Base-by-base conservation (phyloP, 1,284 basidiomycete genomes). In the Neotropicomus parvogracilis region DNA sequence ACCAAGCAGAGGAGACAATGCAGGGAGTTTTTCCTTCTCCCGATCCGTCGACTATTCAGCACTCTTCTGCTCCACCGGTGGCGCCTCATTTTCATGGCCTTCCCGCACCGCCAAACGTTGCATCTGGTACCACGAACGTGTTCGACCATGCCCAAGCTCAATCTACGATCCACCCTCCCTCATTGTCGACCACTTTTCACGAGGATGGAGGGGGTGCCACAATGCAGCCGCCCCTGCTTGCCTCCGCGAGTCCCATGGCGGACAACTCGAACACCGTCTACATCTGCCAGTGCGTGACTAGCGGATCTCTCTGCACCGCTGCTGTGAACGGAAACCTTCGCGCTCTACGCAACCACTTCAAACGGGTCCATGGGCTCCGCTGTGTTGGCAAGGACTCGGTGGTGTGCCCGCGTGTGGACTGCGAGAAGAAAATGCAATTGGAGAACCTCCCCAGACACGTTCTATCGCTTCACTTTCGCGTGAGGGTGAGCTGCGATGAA, bases 401-500 rank as follows among this genome's bases (percentile, higher is more conserved):
- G 2, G 1, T 0, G 3, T 61, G 59, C 19, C 24, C 29, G 0
- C 61, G 60, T 53, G 6, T 0, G 0, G 50, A 38, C 2, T 64
- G 59, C 8, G 2, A 8, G 2, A 20, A 19, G 3, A 3, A 0
- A 2, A 2, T 61, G 7, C 53, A 61, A 33, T 21, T 44, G 3
- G 62, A 59, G 31, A 65, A 21, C n/a, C 20, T 62, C 5, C 46
- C 53, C 0, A 48, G 62, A 10, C 62, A 62, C n/a, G 52, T 62
- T 7, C 4, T 54, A 3, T 11, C 46, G 0, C 2, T 50, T 10
- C 59, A 62, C 29, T 31, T 64, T 10, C 36, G 28, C 6, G 43
- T 52, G 17, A 44, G 33, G 36, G 47, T 53, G 28, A 1, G 0
- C 4, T 62, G 59, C 24, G 5, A 0, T 3, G 19, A 1, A 0